phyloP scores from a whole-genome alignment of 192 early-diverging fungal genomes.

The Entomortierella parvispora region DNA sequence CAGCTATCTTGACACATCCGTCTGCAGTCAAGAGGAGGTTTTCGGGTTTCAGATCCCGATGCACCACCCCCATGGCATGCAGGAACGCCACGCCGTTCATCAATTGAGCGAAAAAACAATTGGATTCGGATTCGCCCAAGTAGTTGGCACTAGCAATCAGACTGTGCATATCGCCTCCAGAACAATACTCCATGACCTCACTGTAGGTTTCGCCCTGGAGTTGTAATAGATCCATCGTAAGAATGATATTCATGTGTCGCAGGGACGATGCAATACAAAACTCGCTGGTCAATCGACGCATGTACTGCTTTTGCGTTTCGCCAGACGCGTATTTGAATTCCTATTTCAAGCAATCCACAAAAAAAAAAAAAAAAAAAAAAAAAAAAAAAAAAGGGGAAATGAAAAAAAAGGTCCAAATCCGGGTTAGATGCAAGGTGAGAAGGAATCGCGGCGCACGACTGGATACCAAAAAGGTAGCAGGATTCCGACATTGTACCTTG shows the following conservation, averaged over 20 bases:
- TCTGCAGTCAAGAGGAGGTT: conserved; percentile 73
- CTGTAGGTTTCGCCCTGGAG: conserved; percentile 66
- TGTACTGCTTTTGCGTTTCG: conserved; percentile 58
- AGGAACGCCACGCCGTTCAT: conserved; percentile 78
- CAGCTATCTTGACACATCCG: conserved; percentile 80
- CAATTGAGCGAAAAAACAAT: conserved; percentile 79
- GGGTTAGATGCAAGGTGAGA: no score
- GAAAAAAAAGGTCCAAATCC: conserved; percentile 1
- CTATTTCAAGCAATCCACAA: no score
- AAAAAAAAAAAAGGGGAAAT: not conserved
- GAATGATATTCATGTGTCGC: conserved; percentile 77
- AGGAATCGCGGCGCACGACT: no score
- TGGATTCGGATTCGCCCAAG: conserved; percentile 58
- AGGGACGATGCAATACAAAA: conserved; percentile 84
- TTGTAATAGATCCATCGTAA: conserved; percentile 76
- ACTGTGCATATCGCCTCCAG: conserved; percentile 79
- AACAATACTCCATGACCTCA: conserved; percentile 85
- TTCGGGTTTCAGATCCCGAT: conserved; percentile 84
- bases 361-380: not conserved
- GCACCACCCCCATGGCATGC: conserved; percentile 81
- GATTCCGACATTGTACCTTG: not conserved
- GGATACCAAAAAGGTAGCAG: no score
- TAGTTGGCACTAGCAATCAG: conserved; percentile 69
- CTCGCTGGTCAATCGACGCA: conserved; percentile 68
- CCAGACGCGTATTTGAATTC: conserved; percentile 82